Conservation (phyloP, 768 basidiomycete species). For the Leccinellum rugosiceps region DNA sequence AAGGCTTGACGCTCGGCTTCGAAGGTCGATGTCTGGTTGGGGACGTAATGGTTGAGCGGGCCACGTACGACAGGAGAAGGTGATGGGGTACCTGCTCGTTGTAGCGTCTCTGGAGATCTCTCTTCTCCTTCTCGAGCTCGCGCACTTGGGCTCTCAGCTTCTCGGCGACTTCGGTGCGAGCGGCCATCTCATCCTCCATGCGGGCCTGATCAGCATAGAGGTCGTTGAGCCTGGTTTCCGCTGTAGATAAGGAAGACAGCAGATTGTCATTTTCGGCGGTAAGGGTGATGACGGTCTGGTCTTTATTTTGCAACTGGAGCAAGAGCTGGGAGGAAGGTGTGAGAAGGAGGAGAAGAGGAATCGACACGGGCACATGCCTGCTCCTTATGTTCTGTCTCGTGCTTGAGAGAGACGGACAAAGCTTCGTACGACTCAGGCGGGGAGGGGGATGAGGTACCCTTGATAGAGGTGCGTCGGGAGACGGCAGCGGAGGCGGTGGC, state of each 20-base stretch:
- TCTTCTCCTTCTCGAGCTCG: conserved; percentile 86
- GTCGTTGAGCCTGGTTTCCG: conserved; percentile 73
- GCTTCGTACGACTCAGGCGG: conserved; percentile 51
- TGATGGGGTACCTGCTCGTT: conserved; percentile 69
- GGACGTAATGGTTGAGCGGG: conserved; percentile 6
- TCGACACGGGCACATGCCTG: conserved; percentile 44
- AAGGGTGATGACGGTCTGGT: conserved; percentile 60
- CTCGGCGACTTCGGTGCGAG: conserved; percentile 78
- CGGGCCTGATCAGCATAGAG: conserved; percentile 79
- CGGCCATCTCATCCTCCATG: conserved; percentile 77
- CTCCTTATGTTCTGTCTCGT: conserved; percentile 81
- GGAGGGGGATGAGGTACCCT: conserved; percentile 38
- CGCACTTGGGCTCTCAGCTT: conserved; percentile 78
- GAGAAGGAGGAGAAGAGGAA: conserved; percentile 8
- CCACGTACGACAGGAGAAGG: conserved; percentile 14
- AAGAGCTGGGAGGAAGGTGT: conserved; percentile 52
- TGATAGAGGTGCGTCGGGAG: conserved; percentile 51
- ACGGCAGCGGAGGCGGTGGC: conserved; percentile 43
- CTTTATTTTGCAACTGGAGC: conserved; percentile 75
- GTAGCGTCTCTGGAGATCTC: conserved; percentile 78
- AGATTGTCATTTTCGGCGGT: conserved; percentile 63
- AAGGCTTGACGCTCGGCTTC: conserved; percentile 91
- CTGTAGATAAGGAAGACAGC: conserved; percentile 58
- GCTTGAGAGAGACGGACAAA: conserved; percentile 60
- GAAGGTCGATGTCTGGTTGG: conserved; percentile 70